Base-by-base conservation (phyloP, 1,284 basidiomycete genomes). In the Moesziomyces sp. region DNA sequence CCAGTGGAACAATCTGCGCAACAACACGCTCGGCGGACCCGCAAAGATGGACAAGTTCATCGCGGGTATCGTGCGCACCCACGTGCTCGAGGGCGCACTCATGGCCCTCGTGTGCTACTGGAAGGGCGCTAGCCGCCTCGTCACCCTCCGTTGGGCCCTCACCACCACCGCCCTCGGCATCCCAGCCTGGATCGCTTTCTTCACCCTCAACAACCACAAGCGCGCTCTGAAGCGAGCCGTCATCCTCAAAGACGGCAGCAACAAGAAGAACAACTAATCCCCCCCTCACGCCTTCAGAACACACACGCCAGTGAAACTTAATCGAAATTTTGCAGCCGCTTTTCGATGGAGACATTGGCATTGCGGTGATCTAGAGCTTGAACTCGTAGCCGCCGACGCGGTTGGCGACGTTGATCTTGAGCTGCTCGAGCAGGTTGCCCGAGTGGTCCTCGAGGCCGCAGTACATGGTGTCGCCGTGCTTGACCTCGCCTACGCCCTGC, bases 401-500 rank as follows among this genome's bases (percentile, higher is more conserved):
- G 61, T 89, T 86, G 16, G 89, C 86, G 1, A 89, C 90, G 23
- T 87, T 87, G 78, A 94, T 91, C 66, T 88, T 87, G 50, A 94
- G 87, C 63, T 87, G 86, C 52, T 89, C 87, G 33, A 93, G 85
- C 61, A 89, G 84, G 58, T 89, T 88, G 47, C 91, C 89, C 6
- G 86, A 84, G 3, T 87, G 80, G 58, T 90, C 89, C 10, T 88
- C 86, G n/a, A 97, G 85, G 4, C 88, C 86, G 66, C 93, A 96
- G 65, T 89, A 88, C 65, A 98, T 88, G 40, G 87, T 88, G 85
- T 99, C 93, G 0, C 93, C 93, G 2, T 90, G 87, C 1, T 84
- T 78, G 58, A 98, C 85, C 5, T 90, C 89, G 14, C 94, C 93
- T 1, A 98, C 94, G 30, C 96, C 96, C 0, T 91, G 88, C 0